These are phyloP conservation scores for Penicillium turbatum DNA, from an alignment of 495 filamentous ascomycete species.

Conservation along the genomic window DNA sequence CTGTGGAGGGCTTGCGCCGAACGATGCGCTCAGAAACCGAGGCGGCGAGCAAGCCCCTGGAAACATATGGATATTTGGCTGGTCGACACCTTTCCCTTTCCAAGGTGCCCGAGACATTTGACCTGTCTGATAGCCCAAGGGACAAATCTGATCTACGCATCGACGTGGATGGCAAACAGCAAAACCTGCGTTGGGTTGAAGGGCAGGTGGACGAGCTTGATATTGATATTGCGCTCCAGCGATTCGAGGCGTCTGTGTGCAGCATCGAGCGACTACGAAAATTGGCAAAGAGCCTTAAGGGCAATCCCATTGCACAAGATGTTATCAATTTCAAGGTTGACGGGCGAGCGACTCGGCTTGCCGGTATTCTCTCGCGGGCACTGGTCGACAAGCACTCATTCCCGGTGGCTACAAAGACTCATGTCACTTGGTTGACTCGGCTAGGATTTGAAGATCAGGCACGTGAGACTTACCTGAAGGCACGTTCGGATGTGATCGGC, in stretches of 20 bases:
- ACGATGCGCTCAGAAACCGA: conserved; percentile 78
- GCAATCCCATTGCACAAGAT: conserved; percentile 79
- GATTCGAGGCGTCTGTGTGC: conserved; percentile 77
- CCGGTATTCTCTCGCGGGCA: conserved; percentile 65
- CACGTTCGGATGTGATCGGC: conserved; percentile 68
- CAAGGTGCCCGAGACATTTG: conserved; percentile 46
- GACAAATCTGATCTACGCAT: conserved; percentile 72
- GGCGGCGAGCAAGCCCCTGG: conserved; percentile 68
- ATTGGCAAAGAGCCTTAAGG: conserved; percentile 72
- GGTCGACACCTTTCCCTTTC: conserved; percentile 28
- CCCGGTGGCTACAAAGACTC: conserved; percentile 62
- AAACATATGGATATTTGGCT: conserved; percentile 73
- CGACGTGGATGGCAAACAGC: conserved; percentile 93
- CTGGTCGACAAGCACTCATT: conserved; percentile 70
- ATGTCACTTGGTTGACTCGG: conserved; percentile 76
- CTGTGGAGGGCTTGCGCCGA: conserved; percentile 83
- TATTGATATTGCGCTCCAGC: conserved; percentile 88
- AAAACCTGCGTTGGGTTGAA: conserved; percentile 93
- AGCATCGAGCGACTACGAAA: conserved; percentile 78
- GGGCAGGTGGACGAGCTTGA: conserved; percentile 93
- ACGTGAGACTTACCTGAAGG: conserved; percentile 77
- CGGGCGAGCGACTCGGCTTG: conserved; percentile 76
- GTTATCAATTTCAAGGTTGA: conserved; percentile 87
- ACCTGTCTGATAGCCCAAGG: conserved; percentile 66
- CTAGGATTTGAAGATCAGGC: conserved; percentile 89